A percentile compares a stretch with the other conserved stretches of the same genome.
Evolutionary conservation across 208 protist genomes (phyloP).

Genomic region (Phytomonas francai): DNA sequence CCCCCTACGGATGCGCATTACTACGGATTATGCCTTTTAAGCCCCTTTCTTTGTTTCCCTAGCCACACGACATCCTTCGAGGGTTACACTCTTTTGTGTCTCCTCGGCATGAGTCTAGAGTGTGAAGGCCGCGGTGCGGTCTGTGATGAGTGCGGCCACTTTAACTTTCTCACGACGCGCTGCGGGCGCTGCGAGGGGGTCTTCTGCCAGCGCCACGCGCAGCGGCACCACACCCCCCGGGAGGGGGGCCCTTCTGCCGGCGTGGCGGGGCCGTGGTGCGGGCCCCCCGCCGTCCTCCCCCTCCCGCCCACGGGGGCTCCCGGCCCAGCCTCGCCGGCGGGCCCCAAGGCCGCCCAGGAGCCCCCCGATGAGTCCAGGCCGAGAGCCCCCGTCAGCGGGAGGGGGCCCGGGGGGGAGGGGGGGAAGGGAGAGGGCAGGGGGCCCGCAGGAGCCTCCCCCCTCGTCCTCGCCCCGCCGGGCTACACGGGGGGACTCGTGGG

Average conservation of each 20-base stretch:
- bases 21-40: neutral
- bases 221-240: constrained; percentile 23
- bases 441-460: no score
- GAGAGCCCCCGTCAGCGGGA: no score
- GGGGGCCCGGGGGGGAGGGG: no score
- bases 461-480: constrained; percentile 23
- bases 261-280: constrained; percentile 1
- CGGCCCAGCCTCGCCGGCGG: neutral
- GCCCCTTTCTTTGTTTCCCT: constrained; percentile 3
- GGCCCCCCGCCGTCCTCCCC: neutral
- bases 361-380: no score
- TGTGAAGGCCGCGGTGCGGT: constrained; percentile 36
- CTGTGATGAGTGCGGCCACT: constrained; percentile 58
- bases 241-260: neutral
- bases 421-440: no score
- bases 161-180: constrained; percentile 59
- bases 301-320: neutral
- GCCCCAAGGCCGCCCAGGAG: no score
- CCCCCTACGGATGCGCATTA: neutral
- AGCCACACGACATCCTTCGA: neutral
- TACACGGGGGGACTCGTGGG: constrained; percentile 39
- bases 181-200: constrained; percentile 40
- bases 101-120: constrained; percentile 49
- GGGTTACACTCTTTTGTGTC: neutral
- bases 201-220: constrained; percentile 53